Percentiles rank a stretch among this genome's conserved stretches.
Conservation (phyloP, 2,329 filamentous ascomycete genomes). For the Apiospora arundinis region DNA sequence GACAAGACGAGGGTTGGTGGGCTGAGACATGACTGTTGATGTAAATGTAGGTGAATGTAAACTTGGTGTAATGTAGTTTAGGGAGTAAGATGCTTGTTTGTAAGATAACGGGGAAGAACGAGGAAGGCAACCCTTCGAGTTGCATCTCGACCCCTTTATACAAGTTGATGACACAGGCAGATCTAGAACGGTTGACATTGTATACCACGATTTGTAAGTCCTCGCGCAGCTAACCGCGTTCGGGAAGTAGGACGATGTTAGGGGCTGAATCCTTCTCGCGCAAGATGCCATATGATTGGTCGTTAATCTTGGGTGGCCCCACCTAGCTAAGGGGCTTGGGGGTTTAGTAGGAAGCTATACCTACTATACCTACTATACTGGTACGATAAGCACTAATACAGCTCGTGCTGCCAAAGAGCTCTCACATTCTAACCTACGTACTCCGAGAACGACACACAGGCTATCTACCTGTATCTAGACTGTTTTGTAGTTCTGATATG, state of each 20-base stretch:
- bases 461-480: not conserved
- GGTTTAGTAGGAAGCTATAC: too few relatives aligned
- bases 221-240: slow-evolving; percentile 22
- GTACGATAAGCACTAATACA: too few relatives aligned
- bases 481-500: not conserved
- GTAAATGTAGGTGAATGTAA: not conserved
- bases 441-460: too few relatives aligned
- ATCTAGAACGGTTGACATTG: not conserved
- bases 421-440: too few relatives aligned
- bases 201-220: not conserved
- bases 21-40: not conserved
- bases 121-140: not conserved
- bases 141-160: not conserved
- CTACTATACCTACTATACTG: too few relatives aligned
- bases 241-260: slow-evolving; percentile 17
- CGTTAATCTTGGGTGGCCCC: too few relatives aligned
- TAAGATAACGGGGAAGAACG: not conserved
- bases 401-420: too few relatives aligned
- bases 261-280: slow-evolving; percentile 18
- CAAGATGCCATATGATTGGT: slow-evolving; percentile 19
- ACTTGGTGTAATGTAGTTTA: not conserved
- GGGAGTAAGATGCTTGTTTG: not conserved
- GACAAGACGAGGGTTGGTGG: slow-evolving; percentile 36
- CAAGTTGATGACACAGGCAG: not conserved
- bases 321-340: too few relatives aligned